phyloP scores from a whole-genome alignment of 768 basidiomycete genomes.

The Mycena alexandri region DNA sequence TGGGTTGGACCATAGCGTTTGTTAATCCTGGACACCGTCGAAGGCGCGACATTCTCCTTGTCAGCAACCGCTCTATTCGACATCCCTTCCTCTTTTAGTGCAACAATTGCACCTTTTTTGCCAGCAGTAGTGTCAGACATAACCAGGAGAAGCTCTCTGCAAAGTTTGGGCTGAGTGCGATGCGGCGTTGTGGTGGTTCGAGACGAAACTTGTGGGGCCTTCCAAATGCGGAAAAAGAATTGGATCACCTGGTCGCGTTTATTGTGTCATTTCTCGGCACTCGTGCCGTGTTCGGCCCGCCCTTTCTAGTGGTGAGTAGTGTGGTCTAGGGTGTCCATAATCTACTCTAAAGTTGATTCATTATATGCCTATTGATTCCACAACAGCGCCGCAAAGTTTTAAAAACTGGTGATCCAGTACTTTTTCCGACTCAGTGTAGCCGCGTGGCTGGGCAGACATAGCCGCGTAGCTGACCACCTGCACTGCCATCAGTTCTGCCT shows the following conservation, averaged over 20 bases:
- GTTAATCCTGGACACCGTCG: too few relatives aligned
- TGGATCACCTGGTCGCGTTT: constrained; percentile 10
- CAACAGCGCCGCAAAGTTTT: not conserved
- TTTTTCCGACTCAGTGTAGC: constrained; percentile 3
- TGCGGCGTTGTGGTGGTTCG: too few relatives aligned
- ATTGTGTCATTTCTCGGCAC: constrained; percentile 6
- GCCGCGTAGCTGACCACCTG: too few relatives aligned
- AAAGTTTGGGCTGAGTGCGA: too few relatives aligned
- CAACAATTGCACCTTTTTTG: constrained; percentile 7
- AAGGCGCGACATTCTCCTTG: constrained; percentile 12
- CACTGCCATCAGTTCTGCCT: too few relatives aligned
- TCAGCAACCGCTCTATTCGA: not conserved
- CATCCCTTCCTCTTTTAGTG: not conserved
- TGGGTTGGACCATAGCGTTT: too few relatives aligned
- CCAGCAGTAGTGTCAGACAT: constrained; percentile 4
- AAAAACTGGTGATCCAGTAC: constrained; percentile 6
- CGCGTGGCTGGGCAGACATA: too few relatives aligned
- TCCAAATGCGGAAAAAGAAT: constrained; percentile 17
- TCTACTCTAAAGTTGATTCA: not conserved
- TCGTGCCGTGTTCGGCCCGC: too few relatives aligned
- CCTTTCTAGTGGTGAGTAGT: not conserved
- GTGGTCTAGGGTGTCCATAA: not conserved
- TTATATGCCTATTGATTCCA: not conserved
- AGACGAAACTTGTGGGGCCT: too few relatives aligned
- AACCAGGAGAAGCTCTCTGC: too few relatives aligned